Percentiles rank a stretch among this genome's conserved stretches.
Evolutionary conservation across 768 basidiomycete genomes (phyloP).

Genomic region (Trametes maxima): DNA sequence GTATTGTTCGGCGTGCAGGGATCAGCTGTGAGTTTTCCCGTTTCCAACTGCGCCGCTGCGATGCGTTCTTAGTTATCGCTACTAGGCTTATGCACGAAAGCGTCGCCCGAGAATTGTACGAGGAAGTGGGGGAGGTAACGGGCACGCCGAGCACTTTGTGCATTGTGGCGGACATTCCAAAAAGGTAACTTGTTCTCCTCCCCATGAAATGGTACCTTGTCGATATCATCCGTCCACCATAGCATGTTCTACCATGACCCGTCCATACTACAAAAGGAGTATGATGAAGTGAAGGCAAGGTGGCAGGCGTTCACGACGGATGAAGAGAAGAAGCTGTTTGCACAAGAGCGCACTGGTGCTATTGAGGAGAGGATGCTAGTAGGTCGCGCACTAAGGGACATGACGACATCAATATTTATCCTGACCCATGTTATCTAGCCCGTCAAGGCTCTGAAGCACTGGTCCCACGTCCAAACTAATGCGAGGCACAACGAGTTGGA

Average conservation of each 20-base stretch:
- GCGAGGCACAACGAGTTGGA: neutral
- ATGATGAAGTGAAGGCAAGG: neutral
- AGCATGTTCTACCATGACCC: neutral
- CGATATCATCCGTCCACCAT: neutral
- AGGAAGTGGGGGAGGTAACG: neutral
- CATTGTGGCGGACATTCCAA: neutral
- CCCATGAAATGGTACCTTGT: neutral
- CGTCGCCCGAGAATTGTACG: neutral
- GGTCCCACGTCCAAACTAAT: neutral
- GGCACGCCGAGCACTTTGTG: neutral
- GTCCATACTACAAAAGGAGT: neutral
- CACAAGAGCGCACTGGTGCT: neutral
- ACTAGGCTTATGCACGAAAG: neutral
- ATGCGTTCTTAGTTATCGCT: neutral
- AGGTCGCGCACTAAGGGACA: neutral
- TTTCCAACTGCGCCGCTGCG: neutral
- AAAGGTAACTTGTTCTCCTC: neutral
- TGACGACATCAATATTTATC: neutral
- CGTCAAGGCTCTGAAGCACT: neutral
- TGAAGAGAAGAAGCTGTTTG: neutral
- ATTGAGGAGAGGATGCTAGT: neutral
- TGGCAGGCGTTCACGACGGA: neutral
- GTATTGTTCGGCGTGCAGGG: conserved; percentile 6
- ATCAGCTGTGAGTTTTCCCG: neutral
- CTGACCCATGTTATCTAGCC: neutral